Evolutionary conservation across 495 filamentous ascomycete genomes (phyloP).

Genomic region (Pseudoneurospora amorphoporcata): DNA sequence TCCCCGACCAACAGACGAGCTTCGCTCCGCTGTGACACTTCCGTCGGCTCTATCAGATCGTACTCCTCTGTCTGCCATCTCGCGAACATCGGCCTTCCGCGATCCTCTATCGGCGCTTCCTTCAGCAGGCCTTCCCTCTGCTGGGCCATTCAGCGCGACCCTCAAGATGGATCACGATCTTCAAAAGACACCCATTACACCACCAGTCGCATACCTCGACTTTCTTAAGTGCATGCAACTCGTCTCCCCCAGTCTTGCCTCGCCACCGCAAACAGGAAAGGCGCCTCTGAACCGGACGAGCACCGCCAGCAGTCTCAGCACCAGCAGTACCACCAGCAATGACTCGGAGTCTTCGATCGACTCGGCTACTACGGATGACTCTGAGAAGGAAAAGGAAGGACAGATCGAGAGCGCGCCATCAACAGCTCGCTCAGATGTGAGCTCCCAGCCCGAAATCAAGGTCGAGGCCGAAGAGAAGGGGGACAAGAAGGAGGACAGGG

Average conservation of each 20-base stretch:
- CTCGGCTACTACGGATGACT: conserved; percentile 17
- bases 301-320: conserved; percentile 21
- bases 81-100: conserved; percentile 22
- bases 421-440: conserved; percentile 45
- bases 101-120: conserved; percentile 23
- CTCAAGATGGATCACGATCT: conserved; percentile 25
- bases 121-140: conserved; percentile 26
- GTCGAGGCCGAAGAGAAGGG: conserved; percentile 25
- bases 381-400: conserved; percentile 26
- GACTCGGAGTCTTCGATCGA: conserved; percentile 8
- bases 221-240: conserved; percentile 68
- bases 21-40: conserved; percentile 37
- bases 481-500: conserved; percentile 7
- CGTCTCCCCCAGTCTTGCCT: conserved; percentile 45
- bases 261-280: conserved; percentile 35
- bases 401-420: conserved; percentile 39
- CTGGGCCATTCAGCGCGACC: conserved; percentile 21
- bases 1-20: conserved; percentile 41
- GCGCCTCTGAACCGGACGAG: conserved; percentile 26
- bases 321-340: conserved; percentile 18
- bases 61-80: conserved; percentile 24
- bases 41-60: conserved; percentile 21
- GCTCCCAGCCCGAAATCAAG: conserved; percentile 41
- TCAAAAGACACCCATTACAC: conserved; percentile 76
- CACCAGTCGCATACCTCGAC: conserved; percentile 81